Evolutionary conservation across 495 filamentous ascomycete genomes (phyloP).

Genomic region (Trichoderma reesei): DNA sequence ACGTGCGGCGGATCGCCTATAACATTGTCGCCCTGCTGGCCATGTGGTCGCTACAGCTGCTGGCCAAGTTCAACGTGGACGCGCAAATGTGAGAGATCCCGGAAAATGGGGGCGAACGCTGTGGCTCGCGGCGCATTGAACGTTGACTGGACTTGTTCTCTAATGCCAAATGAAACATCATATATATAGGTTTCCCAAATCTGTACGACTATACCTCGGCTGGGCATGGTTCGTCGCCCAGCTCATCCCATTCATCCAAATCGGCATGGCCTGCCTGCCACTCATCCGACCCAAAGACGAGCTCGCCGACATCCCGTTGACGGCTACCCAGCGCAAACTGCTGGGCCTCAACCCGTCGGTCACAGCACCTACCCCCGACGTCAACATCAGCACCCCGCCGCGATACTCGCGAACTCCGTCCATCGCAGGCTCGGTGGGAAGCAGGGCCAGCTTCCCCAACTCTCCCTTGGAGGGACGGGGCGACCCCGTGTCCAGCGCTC

Average conservation of each 20-base stretch:
- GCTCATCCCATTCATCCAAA: slow-evolving; percentile 54
- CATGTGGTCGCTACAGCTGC: slow-evolving; percentile 27
- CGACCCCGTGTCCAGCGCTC: slow-evolving; percentile 26
- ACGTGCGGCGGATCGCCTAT: slow-evolving; percentile 53
- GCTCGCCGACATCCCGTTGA: slow-evolving; percentile 81
- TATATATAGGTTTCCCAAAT: not conserved
- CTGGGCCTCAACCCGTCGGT: slow-evolving; percentile 69
- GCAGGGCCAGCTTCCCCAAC: slow-evolving; percentile 37
- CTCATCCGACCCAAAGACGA: slow-evolving; percentile 62
- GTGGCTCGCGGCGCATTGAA: not conserved
- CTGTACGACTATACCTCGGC: slow-evolving; percentile 20
- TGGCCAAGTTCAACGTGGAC: slow-evolving; percentile 15
- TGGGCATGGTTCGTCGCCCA: slow-evolving; percentile 38
- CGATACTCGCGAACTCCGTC: slow-evolving; percentile 70
- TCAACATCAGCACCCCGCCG: slow-evolving; percentile 72
- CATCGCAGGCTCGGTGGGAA: slow-evolving; percentile 40
- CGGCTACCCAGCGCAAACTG: slow-evolving; percentile 74
- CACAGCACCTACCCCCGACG: slow-evolving; percentile 52
- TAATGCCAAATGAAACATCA: not conserved
- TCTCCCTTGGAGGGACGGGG: slow-evolving; percentile 37
- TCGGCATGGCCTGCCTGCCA: slow-evolving; percentile 54
- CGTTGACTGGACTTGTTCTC: not conserved
- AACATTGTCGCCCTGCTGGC: slow-evolving; percentile 48
- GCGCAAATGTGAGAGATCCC: not conserved
- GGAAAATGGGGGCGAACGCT: not conserved